phyloP scores from a whole-genome alignment of 495 filamentous ascomycete genomes.

The Astrothelium macrocarpum region DNA sequence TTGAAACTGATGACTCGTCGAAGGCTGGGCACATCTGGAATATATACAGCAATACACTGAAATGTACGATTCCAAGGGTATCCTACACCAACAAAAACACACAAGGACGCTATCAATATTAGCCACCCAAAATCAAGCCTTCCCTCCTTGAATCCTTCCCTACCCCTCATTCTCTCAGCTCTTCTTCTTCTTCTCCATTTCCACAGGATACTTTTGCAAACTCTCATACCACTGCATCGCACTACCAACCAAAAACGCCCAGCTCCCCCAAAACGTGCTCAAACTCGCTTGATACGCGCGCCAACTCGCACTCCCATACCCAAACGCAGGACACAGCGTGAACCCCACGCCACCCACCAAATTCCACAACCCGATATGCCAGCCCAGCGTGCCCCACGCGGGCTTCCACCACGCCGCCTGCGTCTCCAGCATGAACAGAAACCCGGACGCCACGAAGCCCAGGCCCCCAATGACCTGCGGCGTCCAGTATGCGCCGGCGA shows the following conservation, averaged over 20 bases:
- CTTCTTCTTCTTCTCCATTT: slow-evolving; percentile 22
- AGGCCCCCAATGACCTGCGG: slow-evolving; percentile 59
- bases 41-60: too few relatives aligned
- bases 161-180: background rate
- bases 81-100: background rate
- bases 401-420: slow-evolving; percentile 58
- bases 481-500: slow-evolving; percentile 55
- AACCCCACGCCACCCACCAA: slow-evolving; percentile 57
- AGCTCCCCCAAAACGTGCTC: slow-evolving; percentile 59
- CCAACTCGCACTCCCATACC: slow-evolving; percentile 33
- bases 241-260: slow-evolving; percentile 60
- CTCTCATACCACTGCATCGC: slow-evolving; percentile 57
- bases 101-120: background rate
- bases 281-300: slow-evolving; percentile 47
- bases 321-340: slow-evolving; percentile 56
- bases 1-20: too few relatives aligned
- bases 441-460: slow-evolving; percentile 51
- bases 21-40: too few relatives aligned
- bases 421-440: slow-evolving; percentile 61
- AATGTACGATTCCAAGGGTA: background rate
- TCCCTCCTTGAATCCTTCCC: too few relatives aligned
- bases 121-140: too few relatives aligned
- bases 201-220: slow-evolving; percentile 51
- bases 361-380: slow-evolving; percentile 52
- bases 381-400: slow-evolving; percentile 48